Percentiles rank a stretch among this genome's conserved stretches.
These are phyloP conservation scores for Stentor coeruleus DNA, from an alignment of 73 alveolate genomes.

Conservation along the genomic window DNA sequence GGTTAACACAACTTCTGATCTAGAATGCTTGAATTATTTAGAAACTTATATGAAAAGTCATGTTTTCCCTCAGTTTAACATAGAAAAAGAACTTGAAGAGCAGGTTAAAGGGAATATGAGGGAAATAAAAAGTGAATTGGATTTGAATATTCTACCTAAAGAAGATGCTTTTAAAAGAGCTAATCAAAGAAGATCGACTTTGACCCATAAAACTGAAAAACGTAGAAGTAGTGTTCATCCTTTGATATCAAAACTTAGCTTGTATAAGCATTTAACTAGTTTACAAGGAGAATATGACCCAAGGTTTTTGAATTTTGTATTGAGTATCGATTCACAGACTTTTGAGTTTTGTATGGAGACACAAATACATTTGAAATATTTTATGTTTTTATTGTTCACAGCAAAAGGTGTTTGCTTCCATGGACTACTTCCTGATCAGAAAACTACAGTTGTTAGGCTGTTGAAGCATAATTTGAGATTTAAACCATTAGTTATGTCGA, in stretches of 20 bases:
- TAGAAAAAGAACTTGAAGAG: not conserved
- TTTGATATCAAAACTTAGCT: not conserved
- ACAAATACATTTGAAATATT: not conserved
- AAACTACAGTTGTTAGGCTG: not conserved
- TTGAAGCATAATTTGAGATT: not conserved
- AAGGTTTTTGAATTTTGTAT: not conserved
- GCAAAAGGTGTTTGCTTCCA: not conserved
- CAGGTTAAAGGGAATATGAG: not conserved
- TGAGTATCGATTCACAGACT: not conserved
- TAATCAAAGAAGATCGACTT: not conserved
- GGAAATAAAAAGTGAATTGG: not conserved
- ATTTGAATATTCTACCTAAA: not conserved
- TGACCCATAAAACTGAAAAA: not conserved
- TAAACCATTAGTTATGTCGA: not conserved
- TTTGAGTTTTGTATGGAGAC: not conserved
- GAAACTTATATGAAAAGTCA: not conserved
- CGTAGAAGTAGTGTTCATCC: not conserved
- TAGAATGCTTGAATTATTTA: not conserved
- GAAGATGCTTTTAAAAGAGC: not conserved
- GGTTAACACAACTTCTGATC: not conserved
- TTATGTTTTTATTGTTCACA: not conserved
- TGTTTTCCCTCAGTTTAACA: not conserved
- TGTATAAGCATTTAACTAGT: not conserved
- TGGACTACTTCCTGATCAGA: not conserved
- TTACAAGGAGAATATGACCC: slow-evolving; percentile 9